Base-by-base conservation (phyloP, 169 alveolate species). In the Eimeria brunetti region DNA sequence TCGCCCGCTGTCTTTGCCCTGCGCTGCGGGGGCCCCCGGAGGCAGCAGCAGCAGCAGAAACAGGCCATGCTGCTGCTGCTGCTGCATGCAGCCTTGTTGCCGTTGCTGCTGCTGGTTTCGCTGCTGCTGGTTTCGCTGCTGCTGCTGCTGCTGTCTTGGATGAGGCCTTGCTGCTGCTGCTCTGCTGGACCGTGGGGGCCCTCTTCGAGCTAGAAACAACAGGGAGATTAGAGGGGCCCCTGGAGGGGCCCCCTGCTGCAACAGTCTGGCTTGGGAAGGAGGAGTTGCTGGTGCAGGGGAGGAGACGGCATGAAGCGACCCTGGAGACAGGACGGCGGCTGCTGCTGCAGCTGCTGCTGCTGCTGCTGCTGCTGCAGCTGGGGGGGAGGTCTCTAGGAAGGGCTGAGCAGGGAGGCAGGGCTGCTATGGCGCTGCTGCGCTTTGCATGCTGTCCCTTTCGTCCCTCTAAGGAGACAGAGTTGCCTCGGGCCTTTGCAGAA, bases 291-390 rank as follows among this genome's bases (percentile, higher is more conserved):
- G 7, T 75, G 58, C 84, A 38, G 30, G 84, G 84, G 60, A 36
- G 84, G 60, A 75, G 84, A 44, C 84, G 84, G 58, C 84, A 75
- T 20, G 84, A 75, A 41, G 58, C 18, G 33, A 75, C 38, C 58
- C 41, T 75, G 58, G 84, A 75, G 58, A 41, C 60, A 41, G 58
- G 18, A 20, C 60, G 58, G 58, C 84, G 84, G 58, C 22, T 11
- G 60, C 60, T n/a, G 80, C 80, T 69, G 80, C 80, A 7, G 80
- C 80, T 69, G 80, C 80, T n/a, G 46, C 80, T n/a, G 80, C 80
- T 69, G 80, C 80, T 71, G 51, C 81, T 71, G 81, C 81, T 33
- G 51, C 49, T 36, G 60, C 58, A 2, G 33, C 30, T 18, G 33
- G 27, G 18, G 30, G 51, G 24, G 36, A 22, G 33, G 84, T 44